These are phyloP conservation scores for Paraphoma chrysanthemicola DNA, from an alignment of 2,329 filamentous ascomycete species.

Conservation along the genomic window DNA sequence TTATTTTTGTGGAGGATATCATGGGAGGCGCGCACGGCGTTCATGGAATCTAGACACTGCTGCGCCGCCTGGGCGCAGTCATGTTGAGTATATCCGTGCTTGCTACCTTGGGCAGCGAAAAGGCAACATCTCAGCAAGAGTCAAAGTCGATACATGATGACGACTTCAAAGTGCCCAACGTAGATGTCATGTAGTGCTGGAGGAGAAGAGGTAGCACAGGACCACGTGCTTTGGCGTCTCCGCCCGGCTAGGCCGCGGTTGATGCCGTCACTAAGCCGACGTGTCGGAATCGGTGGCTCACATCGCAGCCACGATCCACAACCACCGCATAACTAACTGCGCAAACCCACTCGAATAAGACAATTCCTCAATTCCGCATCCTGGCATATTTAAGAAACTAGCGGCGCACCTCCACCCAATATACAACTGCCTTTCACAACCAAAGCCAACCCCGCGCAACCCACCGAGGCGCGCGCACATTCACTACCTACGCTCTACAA, in stretches of 20 bases:
- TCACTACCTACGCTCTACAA: background rate
- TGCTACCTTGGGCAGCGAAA: no score
- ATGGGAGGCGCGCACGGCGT: no score
- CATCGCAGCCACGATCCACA: background rate
- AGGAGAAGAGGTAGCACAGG: background rate
- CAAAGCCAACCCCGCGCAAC: background rate
- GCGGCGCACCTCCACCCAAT: no score
- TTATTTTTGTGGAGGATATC: no score
- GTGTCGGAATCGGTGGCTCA: background rate
- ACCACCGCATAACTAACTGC: background rate
- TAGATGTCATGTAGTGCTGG: background rate
- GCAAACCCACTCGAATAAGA: background rate
- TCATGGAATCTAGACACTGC: no score
- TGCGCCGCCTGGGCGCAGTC: no score
- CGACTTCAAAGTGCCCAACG: background rate
- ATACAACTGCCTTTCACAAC: background rate
- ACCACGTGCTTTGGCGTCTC: background rate
- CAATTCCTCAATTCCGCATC: background rate
- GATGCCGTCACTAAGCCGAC: conserved; percentile 1
- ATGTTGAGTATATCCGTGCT: no score
- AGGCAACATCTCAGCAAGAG: background rate
- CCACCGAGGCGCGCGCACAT: background rate
- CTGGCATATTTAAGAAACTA: no score
- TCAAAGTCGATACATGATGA: background rate
- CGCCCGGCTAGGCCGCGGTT: background rate